Evolutionary conservation across 306 rosid genomes (phyloP), one percentile per base, ranked within the genome.

Genomic region (Acmispon strigosus): DNA sequence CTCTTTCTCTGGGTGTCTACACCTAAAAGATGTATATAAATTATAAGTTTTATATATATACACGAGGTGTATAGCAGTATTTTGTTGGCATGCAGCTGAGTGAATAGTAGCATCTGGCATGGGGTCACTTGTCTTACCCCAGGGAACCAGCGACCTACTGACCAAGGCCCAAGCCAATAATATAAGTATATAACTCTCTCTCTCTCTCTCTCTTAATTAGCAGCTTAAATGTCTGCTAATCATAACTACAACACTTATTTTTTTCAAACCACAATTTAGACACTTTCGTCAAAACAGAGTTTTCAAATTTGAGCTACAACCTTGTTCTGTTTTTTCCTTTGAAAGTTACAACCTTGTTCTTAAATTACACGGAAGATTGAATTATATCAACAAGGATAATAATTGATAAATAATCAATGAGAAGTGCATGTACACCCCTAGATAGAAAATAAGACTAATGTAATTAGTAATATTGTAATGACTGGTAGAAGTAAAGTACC

Each of bases 91-190:
- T 0, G 2, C 4, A 69, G 0, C 11, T 42, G 51, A 18, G 16
- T 16, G 47, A 34, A 27, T 5, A 18, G 39, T 41, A 29, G 37
- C 9, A 49, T 55, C 59, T 64, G 29, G 58, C 14, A 61, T 52
- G 84, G 78, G 72, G 78, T 60, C 43, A 36, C 2, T 70, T 73
- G 87, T 85, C 83, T 67, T 66, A 74, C 81, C 81, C 87, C 43
- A 51, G 83, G 85, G 81, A 85, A 80, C 85, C 83, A 80, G 16
- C 80, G 75, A 76, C 72, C 74, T 49, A 66, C 72, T 70, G 66
- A 81, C 75, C 49, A 44, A 22, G 42, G 13, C 18, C 17, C 48
- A 45, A n/a, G 37, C 20, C 14, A 72, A 7, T 27, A 14, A 32
- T 32, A 11, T 55, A 51, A 44, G n/a, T n/a, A n/a, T n/a, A n/a